Evolutionary conservation across 345 rosid species (phyloP).

Genomic region (Carallia brachiata): DNA sequence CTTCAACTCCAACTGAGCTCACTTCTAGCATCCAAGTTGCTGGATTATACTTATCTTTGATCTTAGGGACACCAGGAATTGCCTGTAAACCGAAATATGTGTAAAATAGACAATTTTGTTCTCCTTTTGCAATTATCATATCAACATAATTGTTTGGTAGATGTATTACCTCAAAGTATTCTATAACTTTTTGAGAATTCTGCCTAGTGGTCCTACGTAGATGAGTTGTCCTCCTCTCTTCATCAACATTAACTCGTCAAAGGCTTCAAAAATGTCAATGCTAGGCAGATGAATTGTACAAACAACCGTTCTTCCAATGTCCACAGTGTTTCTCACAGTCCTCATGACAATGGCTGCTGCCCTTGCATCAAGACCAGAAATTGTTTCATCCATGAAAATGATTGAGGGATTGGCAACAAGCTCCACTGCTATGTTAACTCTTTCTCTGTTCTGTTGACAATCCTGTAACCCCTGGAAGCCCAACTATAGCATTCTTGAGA

Average conservation of each 20-base stretch:
- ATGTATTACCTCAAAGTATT: constrained; percentile 45
- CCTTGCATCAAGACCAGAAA: constrained; percentile 58
- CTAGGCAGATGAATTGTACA: constrained; percentile 65
- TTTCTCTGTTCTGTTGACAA: constrained; percentile 57
- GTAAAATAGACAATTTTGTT: background rate
- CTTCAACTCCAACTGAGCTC: constrained; percentile 40
- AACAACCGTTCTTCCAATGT: constrained; percentile 57
- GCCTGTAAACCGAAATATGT: constrained; percentile 17
- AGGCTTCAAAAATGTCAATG: constrained; percentile 60
- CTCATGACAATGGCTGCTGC: constrained; percentile 63
- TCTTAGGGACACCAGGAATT: constrained; percentile 45
- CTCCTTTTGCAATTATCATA: background rate
- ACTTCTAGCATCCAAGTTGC: constrained; percentile 64
- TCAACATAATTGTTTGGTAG: too few relatives aligned
- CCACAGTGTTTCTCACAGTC: constrained; percentile 53
- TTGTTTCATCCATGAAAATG: constrained; percentile 65
- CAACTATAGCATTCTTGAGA: constrained; percentile 45
- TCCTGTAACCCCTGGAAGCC: constrained; percentile 54
- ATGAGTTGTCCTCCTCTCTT: constrained; percentile 58
- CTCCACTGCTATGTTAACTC: constrained; percentile 55
- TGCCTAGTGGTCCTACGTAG: constrained; percentile 49
- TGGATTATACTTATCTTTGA: constrained; percentile 48
- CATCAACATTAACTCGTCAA: constrained; percentile 51
- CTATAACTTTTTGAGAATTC: constrained; percentile 44
- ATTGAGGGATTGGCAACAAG: constrained; percentile 61